These are phyloP conservation scores for Carex kokanica DNA, from an alignment of 176 grass and related monocot species.

Conservation along the genomic window DNA sequence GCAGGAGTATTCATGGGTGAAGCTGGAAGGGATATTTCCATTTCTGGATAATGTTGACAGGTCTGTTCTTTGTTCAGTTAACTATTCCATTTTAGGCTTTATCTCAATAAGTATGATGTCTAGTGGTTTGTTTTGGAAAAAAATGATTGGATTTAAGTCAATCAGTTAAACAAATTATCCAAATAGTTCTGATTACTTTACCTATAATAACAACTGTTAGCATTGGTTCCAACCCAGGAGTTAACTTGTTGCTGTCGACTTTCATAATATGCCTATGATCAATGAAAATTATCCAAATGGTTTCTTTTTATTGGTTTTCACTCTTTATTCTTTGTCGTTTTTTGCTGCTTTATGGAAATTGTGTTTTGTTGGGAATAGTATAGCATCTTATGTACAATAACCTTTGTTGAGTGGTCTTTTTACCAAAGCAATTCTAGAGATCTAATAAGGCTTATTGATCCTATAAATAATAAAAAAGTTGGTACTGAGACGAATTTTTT, in stretches of 20 bases:
- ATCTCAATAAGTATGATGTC: neutral
- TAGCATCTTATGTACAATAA: neutral
- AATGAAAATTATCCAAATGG: neutral
- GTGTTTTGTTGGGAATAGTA: neutral
- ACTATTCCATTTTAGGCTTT: conserved; percentile 16
- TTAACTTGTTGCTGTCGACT: neutral
- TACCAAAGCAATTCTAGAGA: conserved; percentile 4
- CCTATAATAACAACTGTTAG: neutral
- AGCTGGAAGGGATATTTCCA: conserved; percentile 69
- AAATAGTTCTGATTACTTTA: neutral
- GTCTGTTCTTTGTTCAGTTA: conserved; percentile 43
- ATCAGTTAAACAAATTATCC: conserved; percentile 4
- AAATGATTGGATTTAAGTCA: neutral
- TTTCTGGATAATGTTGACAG: conserved; percentile 82
- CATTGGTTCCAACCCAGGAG: neutral
- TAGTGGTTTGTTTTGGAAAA: neutral
- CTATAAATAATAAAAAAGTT: neutral
- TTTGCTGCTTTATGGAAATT: neutral
- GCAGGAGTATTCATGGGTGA: conserved; percentile 90
- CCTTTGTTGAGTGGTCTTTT: neutral
- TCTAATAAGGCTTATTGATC: neutral
- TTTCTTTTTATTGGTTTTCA: neutral
- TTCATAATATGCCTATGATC: neutral
- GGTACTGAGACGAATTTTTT: neutral
- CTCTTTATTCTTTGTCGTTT: neutral